Conservation (phyloP, 257 asterid species). For the Euphrasia confusa region DNA sequence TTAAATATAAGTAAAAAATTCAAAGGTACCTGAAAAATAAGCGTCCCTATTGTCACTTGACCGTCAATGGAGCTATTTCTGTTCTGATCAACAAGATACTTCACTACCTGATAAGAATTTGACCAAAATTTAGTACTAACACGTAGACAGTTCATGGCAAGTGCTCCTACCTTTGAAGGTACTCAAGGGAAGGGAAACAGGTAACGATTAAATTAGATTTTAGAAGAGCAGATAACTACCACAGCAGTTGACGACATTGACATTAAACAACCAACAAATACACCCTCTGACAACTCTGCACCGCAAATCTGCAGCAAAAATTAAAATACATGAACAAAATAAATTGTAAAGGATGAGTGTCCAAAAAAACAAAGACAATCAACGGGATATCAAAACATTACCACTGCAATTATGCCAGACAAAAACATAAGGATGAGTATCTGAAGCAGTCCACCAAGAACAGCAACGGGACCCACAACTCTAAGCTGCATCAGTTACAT, state of each 20-base stretch:
- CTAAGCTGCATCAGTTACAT: conserved; percentile 58
- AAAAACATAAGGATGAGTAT: conserved; percentile 63
- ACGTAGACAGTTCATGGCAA: conserved; percentile 5
- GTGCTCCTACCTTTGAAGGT: neutral
- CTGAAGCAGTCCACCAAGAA: conserved; percentile 91
- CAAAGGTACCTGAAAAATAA: conserved; percentile 76
- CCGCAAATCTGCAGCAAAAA: conserved; percentile 65
- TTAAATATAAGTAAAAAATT: conserved; percentile 9
- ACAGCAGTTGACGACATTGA: conserved; percentile 98
- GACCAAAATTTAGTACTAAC: conserved; percentile 24
- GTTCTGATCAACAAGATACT: conserved; percentile 79
- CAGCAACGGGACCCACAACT: conserved; percentile 96
- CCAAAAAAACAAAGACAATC: neutral
- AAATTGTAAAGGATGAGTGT: neutral
- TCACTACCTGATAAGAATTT: conserved; percentile 60
- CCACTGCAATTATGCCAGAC: conserved; percentile 71
- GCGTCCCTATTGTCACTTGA: conserved; percentile 96
- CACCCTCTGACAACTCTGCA: conserved; percentile 87
- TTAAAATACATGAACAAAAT: conserved; percentile 1
- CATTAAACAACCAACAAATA: conserved; percentile 88
- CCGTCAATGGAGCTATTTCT: conserved; percentile 69
- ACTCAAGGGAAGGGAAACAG: conserved; percentile 1
- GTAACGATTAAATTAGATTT: neutral
- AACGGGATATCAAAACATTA: conserved; percentile 30
- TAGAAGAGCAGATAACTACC: conserved; percentile 38